Base-by-base conservation (phyloP, 2,329 filamentous ascomycete species). In the Aspergillus terreus region DNA sequence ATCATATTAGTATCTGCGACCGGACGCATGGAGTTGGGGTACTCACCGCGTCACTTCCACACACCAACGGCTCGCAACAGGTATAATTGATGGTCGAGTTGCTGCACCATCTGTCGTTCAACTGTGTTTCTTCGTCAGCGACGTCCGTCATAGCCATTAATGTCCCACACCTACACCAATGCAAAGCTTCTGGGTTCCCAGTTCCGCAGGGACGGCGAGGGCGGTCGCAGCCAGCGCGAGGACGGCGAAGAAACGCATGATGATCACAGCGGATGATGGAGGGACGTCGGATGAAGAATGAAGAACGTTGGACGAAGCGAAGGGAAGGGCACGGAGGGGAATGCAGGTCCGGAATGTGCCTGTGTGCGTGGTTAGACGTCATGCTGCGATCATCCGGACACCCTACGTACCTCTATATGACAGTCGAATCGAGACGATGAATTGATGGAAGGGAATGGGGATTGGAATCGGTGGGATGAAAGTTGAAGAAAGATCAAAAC, bases 181-280 rank as follows among this genome's bases (percentile, higher is more conserved):
- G 47, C 51, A 58, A 4, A 44, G 45, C 2, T 43, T 27, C 43
- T 50, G 40, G 23, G 33, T 47, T 23, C 41, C 44, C 14, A 46
- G 45, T 19, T 53, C 47, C 4, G 52, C 42, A 14, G 51, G 53
- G 12, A 48, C 40, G 9, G 56, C 48, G n/a, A 50, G 44, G 14
- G 45, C 38, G 19, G 49, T 38, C 30, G 48, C 43, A 35, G 56
- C 23, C 33, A 55, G 30, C 40, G 51, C 40, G 46, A 54, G 12
- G 35, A 46, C 35, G 14, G 51, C 30, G 44, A 58, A 21, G 49
- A 57, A 52, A 35, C 50, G 56, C 54, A 58, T 58, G 14, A 19
- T 19, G 19, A 43, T 50, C 46, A 23, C 5, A 23, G 3, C 1
- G 23, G 23, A 23, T 23, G 23, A 23, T 43, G 17, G 27, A 35